Percentiles rank a stretch among this genome's conserved stretches.
Conservation (phyloP, 345 rosid genomes). For the Carallia pectinifolia region DNA sequence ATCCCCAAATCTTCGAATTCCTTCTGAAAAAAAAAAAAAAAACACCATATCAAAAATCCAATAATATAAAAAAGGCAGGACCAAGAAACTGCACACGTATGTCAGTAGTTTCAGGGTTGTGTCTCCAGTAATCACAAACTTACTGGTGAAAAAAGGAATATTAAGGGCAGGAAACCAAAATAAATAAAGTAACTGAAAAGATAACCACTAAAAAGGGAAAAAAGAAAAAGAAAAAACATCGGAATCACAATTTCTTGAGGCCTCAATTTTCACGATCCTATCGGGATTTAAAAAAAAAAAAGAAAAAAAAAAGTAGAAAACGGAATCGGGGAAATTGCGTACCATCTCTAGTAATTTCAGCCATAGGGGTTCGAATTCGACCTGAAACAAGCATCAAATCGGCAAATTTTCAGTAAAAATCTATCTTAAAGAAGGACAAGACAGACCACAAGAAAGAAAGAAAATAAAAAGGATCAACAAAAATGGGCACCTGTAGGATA, state of each 20-base stretch:
- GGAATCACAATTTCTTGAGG: background rate
- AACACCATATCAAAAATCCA: too few relatives aligned
- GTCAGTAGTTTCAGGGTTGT: too few relatives aligned
- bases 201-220: too few relatives aligned
- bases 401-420: background rate
- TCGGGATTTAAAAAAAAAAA: background rate
- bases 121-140: too few relatives aligned
- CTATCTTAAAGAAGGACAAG: background rate
- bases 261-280: background rate
- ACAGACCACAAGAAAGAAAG: background rate
- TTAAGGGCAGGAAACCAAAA: too few relatives aligned
- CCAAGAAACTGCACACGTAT: too few relatives aligned
- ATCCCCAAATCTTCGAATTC: too few relatives aligned
- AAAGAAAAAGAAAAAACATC: too few relatives aligned
- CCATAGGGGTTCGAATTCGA: conserved; percentile 12
- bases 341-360: conserved; percentile 19
- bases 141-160: too few relatives aligned
- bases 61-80: too few relatives aligned
- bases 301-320: background rate
- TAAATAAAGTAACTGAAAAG: too few relatives aligned
- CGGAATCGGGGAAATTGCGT: background rate
- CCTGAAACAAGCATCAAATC: conserved; percentile 16
- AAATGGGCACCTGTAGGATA: background rate
- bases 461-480: background rate
- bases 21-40: too few relatives aligned